These are phyloP conservation scores for Antitrichia curtipendula DNA, from an alignment of 225 moss, liverwort and hornwort genomes.

Conservation along the genomic window DNA sequence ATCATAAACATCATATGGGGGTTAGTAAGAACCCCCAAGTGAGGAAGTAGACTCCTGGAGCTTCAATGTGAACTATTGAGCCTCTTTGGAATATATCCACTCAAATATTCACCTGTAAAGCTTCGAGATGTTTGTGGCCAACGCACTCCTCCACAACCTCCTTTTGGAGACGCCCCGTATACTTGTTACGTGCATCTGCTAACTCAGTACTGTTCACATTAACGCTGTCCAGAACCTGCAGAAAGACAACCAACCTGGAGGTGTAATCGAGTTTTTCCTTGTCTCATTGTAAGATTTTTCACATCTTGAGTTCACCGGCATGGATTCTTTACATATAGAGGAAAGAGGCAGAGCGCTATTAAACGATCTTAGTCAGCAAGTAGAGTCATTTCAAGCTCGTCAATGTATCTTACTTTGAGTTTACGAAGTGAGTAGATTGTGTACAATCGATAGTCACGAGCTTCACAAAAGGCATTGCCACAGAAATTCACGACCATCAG, in stretches of 20 bases:
- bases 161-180: conserved; percentile 61
- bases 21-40: not conserved
- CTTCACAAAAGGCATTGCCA: conserved; percentile 59
- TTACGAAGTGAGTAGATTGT: conserved; percentile 70
- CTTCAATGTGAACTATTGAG: not conserved
- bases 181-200: conserved; percentile 59
- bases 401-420: conserved; percentile 44
- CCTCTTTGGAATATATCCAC: not conserved
- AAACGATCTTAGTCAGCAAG: not conserved
- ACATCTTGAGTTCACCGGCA: not conserved
- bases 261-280: not conserved
- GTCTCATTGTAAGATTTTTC: not conserved
- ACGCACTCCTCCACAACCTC: conserved; percentile 56
- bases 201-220: conserved; percentile 76
- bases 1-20: not conserved
- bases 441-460: conserved; percentile 63
- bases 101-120: conserved; percentile 39
- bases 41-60: not conserved
- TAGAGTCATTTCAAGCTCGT: not conserved
- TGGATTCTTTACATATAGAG: not conserved
- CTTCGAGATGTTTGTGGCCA: conserved; percentile 43
- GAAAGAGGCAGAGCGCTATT: not conserved
- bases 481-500: conserved; percentile 84
- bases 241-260: not conserved
- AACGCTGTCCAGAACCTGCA: conserved; percentile 76